Evolutionary conservation across 2,329 filamentous ascomycete genomes (phyloP).

Genomic region (Raffaelea ambrosiae): DNA sequence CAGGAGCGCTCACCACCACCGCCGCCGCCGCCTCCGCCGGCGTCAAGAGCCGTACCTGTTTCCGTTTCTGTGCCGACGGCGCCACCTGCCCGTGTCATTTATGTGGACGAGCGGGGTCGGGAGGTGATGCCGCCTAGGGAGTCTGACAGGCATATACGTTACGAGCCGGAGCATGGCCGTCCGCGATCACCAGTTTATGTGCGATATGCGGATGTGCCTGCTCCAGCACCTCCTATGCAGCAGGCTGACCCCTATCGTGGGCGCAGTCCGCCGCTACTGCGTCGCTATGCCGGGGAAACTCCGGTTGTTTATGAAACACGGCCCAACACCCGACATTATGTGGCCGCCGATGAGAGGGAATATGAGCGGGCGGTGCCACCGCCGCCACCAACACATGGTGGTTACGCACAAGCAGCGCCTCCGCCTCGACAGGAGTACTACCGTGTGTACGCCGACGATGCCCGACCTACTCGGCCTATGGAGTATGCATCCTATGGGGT

Average conservation of each 20-base stretch:
- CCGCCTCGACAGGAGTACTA: slow-evolving; percentile 19
- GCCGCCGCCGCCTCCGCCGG: not conserved
- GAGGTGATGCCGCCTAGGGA: slow-evolving; percentile 1
- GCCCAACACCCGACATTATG: not conserved
- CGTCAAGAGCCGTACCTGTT: not conserved
- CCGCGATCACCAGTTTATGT: slow-evolving; percentile 25
- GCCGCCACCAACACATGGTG: too few species aligned
- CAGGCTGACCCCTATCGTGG: slow-evolving; percentile 18
- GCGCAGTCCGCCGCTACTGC: slow-evolving; percentile 17
- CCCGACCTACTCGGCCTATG: slow-evolving; percentile 14
- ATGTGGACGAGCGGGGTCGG: slow-evolving; percentile 8
- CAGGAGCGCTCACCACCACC: not conserved
- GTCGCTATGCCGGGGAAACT: slow-evolving; percentile 15
- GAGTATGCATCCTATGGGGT: slow-evolving; percentile 33
- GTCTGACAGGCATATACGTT: not conserved
- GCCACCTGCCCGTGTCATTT: slow-evolving; percentile 1
- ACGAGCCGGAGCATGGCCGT: slow-evolving; percentile 16
- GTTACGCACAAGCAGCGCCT: not conserved
- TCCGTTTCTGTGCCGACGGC: not conserved
- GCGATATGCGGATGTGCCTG: slow-evolving; percentile 17
- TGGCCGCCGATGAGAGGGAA: not conserved
- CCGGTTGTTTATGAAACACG: slow-evolving; percentile 13
- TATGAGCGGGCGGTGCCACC: too few species aligned
- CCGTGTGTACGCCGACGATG: slow-evolving; percentile 21
- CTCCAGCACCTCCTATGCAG: slow-evolving; percentile 1